These are phyloP conservation scores for Capsicum rhomboideum DNA, from an alignment of 257 asterid genomes.

Conservation along the genomic window DNA sequence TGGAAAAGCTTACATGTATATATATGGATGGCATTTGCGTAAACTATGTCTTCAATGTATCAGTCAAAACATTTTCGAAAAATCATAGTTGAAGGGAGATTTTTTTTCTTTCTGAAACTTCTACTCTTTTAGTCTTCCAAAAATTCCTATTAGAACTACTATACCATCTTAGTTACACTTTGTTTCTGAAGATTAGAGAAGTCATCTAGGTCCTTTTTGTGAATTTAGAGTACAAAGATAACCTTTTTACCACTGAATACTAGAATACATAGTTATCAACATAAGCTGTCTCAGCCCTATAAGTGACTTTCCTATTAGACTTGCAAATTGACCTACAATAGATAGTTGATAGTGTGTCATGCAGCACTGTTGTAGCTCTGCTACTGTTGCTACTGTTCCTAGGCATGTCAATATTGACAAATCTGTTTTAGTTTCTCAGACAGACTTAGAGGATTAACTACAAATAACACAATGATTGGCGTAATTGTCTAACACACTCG, in stretches of 20 bases:
- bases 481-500: neutral
- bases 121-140: neutral
- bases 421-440: neutral
- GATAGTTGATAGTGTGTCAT: neutral
- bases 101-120: neutral
- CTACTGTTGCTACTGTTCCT: neutral
- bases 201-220: neutral
- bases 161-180: neutral
- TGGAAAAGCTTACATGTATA: neutral
- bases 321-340: neutral
- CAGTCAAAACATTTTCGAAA: neutral
- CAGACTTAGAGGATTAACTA: neutral
- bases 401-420: neutral
- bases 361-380: neutral
- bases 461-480: neutral
- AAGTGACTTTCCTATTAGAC: neutral
- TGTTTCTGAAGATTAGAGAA: neutral
- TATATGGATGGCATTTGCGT: neutral
- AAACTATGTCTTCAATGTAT: neutral
- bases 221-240: neutral
- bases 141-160: neutral
- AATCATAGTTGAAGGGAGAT: neutral
- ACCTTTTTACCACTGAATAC: neutral
- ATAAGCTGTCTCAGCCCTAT: neutral
- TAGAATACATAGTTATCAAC: neutral